Conservation (phyloP, 129 eudicot species). For the Arctium minus region DNA sequence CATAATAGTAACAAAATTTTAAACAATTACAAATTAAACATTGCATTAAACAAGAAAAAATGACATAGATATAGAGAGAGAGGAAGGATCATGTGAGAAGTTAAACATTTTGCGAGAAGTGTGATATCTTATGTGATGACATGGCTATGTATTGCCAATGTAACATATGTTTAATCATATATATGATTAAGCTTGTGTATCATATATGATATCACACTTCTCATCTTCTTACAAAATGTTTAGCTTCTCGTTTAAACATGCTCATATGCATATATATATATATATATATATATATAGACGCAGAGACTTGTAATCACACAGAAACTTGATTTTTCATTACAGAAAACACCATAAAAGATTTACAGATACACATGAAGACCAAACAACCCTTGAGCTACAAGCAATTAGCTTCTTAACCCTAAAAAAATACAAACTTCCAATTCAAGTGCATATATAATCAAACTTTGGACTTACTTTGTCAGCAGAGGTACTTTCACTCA, state of each 20-base stretch:
- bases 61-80: too few species aligned
- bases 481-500: constrained; percentile 12
- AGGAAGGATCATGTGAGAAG: too few species aligned
- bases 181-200: too few species aligned
- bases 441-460: constrained; percentile 3
- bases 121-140: too few species aligned
- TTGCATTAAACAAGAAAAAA: not conserved
- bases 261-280: not conserved
- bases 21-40: not conserved
- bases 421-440: not conserved
- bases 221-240: too few species aligned
- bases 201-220: too few species aligned
- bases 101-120: too few species aligned
- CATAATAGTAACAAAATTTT: not conserved
- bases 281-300: not conserved
- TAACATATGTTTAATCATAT: too few species aligned
- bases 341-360: constrained; percentile 15
- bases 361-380: constrained; percentile 13
- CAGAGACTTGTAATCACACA: constrained; percentile 12
- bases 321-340: constrained; percentile 16
- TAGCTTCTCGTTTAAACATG: too few species aligned
- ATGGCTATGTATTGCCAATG: too few species aligned
- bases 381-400: constrained; percentile 5
- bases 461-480: constrained; percentile 25
- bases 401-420: constrained; percentile 16